Evolutionary conservation across 371 early-diverging fungal genomes (phyloP).

Genomic region (Funneliformis caledonium): DNA sequence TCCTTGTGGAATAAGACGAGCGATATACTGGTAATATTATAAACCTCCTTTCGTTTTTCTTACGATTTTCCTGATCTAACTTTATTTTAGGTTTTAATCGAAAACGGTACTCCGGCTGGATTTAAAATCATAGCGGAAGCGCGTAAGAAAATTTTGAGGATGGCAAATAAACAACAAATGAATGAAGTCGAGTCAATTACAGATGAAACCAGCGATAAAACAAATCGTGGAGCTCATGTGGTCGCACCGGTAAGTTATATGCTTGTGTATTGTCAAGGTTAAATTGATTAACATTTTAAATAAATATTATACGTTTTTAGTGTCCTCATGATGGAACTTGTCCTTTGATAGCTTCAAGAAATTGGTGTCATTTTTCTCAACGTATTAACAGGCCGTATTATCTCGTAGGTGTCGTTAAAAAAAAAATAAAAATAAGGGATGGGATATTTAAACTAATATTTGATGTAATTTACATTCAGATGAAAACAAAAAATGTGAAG

Average conservation of each 20-base stretch:
- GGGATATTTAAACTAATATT: not conserved
- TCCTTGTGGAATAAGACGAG: constrained; percentile 79
- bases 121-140: constrained; percentile 74
- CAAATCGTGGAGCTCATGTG: constrained; percentile 52
- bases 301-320: constrained; percentile 43
- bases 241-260: constrained; percentile 66
- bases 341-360: constrained; percentile 61
- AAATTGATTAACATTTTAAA: not conserved
- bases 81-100: constrained; percentile 68
- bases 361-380: constrained; percentile 90
- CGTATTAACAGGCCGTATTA: constrained; percentile 72
- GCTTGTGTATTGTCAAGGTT: not conserved
- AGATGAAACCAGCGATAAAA: not conserved
- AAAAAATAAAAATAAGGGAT: not conserved
- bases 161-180: constrained; percentile 40
- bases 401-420: constrained; percentile 50
- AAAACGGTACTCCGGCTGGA: constrained; percentile 85
- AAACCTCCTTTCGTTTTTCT: not conserved
- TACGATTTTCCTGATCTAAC: not conserved
- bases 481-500: constrained; percentile 76
- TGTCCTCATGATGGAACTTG: constrained; percentile 80
- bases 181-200: not conserved
- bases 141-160: constrained; percentile 68
- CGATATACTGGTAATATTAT: constrained; percentile 68
- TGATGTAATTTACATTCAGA: constrained; percentile 46